Percentiles rank a stretch among this genome's conserved stretches.
Evolutionary conservation across 805 yeast species (phyloP).

Genomic region (Candida tallmaniae): DNA sequence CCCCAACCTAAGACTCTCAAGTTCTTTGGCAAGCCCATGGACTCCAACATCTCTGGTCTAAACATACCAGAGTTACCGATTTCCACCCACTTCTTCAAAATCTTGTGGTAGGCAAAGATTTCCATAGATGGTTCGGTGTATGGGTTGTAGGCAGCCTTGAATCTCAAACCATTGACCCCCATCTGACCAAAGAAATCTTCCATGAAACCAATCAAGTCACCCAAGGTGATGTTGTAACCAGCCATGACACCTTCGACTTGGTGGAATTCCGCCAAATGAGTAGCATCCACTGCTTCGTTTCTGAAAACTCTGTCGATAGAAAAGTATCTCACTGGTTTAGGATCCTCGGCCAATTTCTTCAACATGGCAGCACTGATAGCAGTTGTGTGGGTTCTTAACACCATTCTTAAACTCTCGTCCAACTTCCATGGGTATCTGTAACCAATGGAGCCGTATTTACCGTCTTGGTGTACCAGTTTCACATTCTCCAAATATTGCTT

Average conservation of each 20-base stretch:
- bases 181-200: conserved; percentile 92
- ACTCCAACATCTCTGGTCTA: conserved; percentile 98
- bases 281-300: conserved; percentile 99
- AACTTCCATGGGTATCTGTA: conserved; percentile 97
- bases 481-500: conserved; percentile 71
- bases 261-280: conserved; percentile 98
- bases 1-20: conserved; percentile 98
- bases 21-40: conserved; percentile 96
- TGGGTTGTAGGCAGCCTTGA: conserved; percentile 98
- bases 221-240: conserved; percentile 89
- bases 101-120: conserved; percentile 94
- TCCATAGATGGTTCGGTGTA: conserved; percentile 99
- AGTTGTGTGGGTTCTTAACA: conserved; percentile 95
- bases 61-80: conserved; percentile 99
- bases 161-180: conserved; percentile 95
- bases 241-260: conserved; percentile 99
- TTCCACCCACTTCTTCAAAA: conserved; percentile 96
- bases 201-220: conserved; percentile 97
- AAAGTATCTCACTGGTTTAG: conserved; percentile 86
- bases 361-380: conserved; percentile 89
- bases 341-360: conserved; percentile 80
- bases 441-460: conserved; percentile 92
- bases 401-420: conserved; percentile 86
- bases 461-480: conserved; percentile 80
- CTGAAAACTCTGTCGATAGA: conserved; percentile 98